Evolutionary conservation across 768 basidiomycete genomes (phyloP), one percentile per base, ranked within the genome.

Genomic region (Myochromella boudieri): DNA sequence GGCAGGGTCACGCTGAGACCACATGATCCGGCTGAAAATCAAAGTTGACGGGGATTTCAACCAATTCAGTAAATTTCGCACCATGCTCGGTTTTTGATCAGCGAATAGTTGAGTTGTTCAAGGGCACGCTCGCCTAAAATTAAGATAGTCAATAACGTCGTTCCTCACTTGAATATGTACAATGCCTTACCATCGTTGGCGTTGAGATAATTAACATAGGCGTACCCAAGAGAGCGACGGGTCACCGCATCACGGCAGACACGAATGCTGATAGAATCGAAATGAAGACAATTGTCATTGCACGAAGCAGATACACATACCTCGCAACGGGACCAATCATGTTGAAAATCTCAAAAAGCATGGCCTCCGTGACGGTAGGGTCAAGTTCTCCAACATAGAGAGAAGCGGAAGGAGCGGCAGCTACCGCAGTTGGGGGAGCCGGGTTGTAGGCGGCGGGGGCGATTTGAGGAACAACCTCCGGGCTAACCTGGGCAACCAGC

Each of bases 301-400:
- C 6, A 37, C 33, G 25, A 40, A 25, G 39, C 24, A 18, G 21
- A 22, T 43, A 26, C 3, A 29, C 85, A 53, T 51, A 91, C 93
- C 92, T 95, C 37, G 94, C 94, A 57, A 99, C 97, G 40, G 95
- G 97, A 42, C 97, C 97, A 71, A 98, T 92, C 91, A 97, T 95
- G 70, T 97, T 97, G 79, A 99, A 99, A 66, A 99, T 98, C 77
- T 99, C 97, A 65, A 98, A 99, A 39, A 99, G 82, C 93, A 97
- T 97, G 48, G 97, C 95, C 78, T 99, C 97, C 27, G 95, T 91
- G 70, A 99, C 97, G 56, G 90, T 87, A 59, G 91, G 87, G 72
- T 98, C 97, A 58, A 99, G 87, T 75, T 99, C 97, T 48, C 97
- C 97, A 53, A 99, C 97, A 71, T 99, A 99, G 59, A 99, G 89